phyloP scores from a whole-genome alignment of 2,329 filamentous ascomycete genomes.

The Beauveria varroae region DNA sequence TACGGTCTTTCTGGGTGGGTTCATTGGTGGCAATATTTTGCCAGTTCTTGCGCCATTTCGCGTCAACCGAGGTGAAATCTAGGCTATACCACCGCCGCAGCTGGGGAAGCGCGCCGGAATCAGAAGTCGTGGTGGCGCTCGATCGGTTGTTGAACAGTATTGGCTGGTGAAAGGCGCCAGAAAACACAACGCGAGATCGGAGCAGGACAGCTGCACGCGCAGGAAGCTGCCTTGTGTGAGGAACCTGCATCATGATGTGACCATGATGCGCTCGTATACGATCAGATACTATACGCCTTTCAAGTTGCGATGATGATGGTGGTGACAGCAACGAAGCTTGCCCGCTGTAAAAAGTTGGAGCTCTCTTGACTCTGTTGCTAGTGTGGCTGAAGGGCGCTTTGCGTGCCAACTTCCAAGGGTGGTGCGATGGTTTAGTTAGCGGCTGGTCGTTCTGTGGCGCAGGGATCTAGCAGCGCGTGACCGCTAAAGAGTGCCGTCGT shows the following conservation, averaged over 20 bases:
- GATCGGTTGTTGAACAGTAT: not conserved
- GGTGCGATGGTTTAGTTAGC: not conserved
- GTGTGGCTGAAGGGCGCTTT: not conserved
- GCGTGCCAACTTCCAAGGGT: too few species aligned
- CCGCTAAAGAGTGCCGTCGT: constrained; percentile 2
- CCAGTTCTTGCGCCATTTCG: constrained; percentile 13
- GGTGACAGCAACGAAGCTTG: not conserved
- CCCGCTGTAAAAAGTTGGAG: not conserved
- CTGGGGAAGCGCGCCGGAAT: not conserved
- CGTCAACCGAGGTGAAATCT: constrained; percentile 37
- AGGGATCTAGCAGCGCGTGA: not conserved
- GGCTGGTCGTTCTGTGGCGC: not conserved
- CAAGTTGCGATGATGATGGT: not conserved
- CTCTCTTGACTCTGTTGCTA: not conserved
- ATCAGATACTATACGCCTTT: not conserved
- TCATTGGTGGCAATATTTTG: constrained; percentile 13
- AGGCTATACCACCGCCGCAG: constrained; percentile 32
- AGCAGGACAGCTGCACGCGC: not conserved
- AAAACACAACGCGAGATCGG: not conserved
- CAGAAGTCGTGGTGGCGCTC: not conserved
- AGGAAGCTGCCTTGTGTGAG: not conserved
- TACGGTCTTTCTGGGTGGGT: constrained; percentile 15
- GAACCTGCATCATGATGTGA: not conserved
- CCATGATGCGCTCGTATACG: not conserved
- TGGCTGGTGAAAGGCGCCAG: not conserved